A percentile compares a stretch with the other conserved stretches of the same genome.
These are phyloP conservation scores for Haplographium delicatum DNA, from an alignment of 495 filamentous ascomycete genomes.

Conservation along the genomic window DNA sequence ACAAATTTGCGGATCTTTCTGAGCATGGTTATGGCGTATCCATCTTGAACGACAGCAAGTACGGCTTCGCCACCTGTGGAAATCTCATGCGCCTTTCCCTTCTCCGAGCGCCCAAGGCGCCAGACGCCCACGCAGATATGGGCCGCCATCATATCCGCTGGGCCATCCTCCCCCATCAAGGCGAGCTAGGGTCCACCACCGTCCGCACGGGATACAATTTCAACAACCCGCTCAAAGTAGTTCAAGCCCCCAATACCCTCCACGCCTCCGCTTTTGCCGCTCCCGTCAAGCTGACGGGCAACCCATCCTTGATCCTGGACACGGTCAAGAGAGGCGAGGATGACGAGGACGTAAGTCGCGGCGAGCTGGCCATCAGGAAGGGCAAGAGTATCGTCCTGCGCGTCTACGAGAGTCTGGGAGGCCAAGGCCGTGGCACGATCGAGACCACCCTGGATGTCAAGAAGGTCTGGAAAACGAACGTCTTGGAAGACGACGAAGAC, in stretches of 20 bases:
- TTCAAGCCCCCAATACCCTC: constrained; percentile 31
- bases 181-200: constrained; percentile 62
- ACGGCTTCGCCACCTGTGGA: constrained; percentile 91
- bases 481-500: constrained; percentile 66
- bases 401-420: constrained; percentile 89
- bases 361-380: constrained; percentile 59
- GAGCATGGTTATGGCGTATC: constrained; percentile 89
- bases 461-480: constrained; percentile 74
- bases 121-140: constrained; percentile 96
- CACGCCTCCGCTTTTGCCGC: constrained; percentile 30
- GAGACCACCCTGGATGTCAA: constrained; percentile 61
- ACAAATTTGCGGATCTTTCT: constrained; percentile 95
- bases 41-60: constrained; percentile 94
- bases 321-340: constrained; percentile 91
- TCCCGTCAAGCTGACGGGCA: constrained; percentile 51
- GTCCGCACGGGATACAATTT: constrained; percentile 84
- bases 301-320: constrained; percentile 67
- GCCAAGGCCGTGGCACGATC: constrained; percentile 63
- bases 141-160: constrained; percentile 83
- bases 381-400: constrained; percentile 77
- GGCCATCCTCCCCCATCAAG: constrained; percentile 82
- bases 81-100: constrained; percentile 88
- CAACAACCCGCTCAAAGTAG: constrained; percentile 71
- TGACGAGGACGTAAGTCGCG: constrained; percentile 78
- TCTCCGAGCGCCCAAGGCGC: constrained; percentile 89